phyloP scores from a whole-genome alignment of 106 monocot species.

The Apostasia shenzhenica region DNA sequence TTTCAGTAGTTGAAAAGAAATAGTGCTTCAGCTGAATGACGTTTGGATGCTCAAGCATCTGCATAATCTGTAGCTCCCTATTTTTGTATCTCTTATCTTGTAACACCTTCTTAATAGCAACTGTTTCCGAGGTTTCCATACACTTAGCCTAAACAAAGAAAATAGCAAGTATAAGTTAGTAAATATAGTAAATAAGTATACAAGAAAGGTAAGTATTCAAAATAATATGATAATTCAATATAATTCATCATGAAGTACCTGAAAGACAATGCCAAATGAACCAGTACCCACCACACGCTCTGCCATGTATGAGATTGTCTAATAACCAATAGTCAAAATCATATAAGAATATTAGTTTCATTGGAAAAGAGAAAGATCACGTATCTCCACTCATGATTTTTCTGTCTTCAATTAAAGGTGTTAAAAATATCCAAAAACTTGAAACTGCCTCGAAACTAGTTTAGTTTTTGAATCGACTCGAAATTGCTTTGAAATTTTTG shows the following conservation, averaged over 20 bases:
- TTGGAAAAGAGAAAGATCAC: too few species aligned
- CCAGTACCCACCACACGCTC: conserved; percentile 70
- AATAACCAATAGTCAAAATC: conserved; percentile 8
- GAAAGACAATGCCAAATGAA: conserved; percentile 73
- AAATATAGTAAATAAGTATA: neutral
- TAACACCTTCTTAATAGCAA: conserved; percentile 72
- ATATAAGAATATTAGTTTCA: neutral
- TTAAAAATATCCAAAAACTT: too few species aligned
- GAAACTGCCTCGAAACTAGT: too few species aligned
- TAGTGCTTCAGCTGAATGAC: conserved; percentile 50
- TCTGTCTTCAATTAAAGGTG: too few species aligned
- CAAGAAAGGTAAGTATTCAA: neutral
- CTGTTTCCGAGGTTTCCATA: conserved; percentile 50
- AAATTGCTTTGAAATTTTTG: too few species aligned
- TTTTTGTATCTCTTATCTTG: conserved; percentile 78
- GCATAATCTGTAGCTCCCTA: conserved; percentile 63
- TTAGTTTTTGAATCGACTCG: too few species aligned
- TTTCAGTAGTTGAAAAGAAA: conserved; percentile 63
- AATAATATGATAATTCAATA: neutral
- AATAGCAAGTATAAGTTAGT: neutral
- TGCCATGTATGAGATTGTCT: conserved; percentile 63
- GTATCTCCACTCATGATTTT: too few species aligned
- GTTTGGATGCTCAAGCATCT: conserved; percentile 54
- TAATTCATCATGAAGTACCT: conserved; percentile 27
- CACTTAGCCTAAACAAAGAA: conserved; percentile 41